A percentile compares a stretch with the other conserved stretches of the same genome.
Evolutionary conservation across 1,284 basidiomycete species (phyloP).

Genomic region (Grifola frondosa): DNA sequence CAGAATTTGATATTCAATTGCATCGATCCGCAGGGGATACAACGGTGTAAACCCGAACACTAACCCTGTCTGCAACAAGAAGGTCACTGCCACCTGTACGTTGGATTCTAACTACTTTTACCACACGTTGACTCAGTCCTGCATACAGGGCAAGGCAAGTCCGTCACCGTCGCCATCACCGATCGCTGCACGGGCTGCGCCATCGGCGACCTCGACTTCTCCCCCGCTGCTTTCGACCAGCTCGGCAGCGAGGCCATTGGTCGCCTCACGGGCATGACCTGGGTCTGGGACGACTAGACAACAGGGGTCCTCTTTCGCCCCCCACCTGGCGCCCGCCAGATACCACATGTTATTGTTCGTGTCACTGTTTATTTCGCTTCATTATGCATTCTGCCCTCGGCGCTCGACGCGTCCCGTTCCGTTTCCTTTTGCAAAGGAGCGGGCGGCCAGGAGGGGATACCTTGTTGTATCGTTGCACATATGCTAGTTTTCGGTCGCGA

Average conservation of each 20-base stretch:
- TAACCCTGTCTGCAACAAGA: slow-evolving; percentile 60
- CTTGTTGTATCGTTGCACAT: slow-evolving; percentile 20
- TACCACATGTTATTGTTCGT: slow-evolving; percentile 10
- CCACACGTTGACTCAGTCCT: not conserved
- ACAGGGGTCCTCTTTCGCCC: not conserved
- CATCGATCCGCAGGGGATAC: slow-evolving; percentile 42
- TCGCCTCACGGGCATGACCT: slow-evolving; percentile 48
- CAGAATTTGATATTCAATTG: not conserved
- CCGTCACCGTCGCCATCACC: slow-evolving; percentile 47
- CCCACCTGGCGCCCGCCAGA: not conserved
- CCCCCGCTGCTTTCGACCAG: slow-evolving; percentile 50
- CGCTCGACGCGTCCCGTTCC: slow-evolving; percentile 25
- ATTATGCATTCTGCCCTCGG: slow-evolving; percentile 20
- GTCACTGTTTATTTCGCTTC: slow-evolving; percentile 18
- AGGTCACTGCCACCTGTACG: slow-evolving; percentile 48
- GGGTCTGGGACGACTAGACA: slow-evolving; percentile 46
- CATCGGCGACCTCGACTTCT: slow-evolving; percentile 54
- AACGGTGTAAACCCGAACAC: slow-evolving; percentile 54
- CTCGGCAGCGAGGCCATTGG: slow-evolving; percentile 43
- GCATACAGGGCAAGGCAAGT: slow-evolving; percentile 49
- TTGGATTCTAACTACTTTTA: slow-evolving; percentile 18
- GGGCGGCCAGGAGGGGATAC: slow-evolving; percentile 21
- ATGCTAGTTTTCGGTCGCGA: slow-evolving; percentile 13
- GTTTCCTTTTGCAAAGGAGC: slow-evolving; percentile 24
- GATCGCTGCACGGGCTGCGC: slow-evolving; percentile 65